Evolutionary conservation across 2,329 filamentous ascomycete genomes (phyloP), one percentile per base, ranked within the genome.

Genomic region (Ascochyta viciae-villosae): DNA sequence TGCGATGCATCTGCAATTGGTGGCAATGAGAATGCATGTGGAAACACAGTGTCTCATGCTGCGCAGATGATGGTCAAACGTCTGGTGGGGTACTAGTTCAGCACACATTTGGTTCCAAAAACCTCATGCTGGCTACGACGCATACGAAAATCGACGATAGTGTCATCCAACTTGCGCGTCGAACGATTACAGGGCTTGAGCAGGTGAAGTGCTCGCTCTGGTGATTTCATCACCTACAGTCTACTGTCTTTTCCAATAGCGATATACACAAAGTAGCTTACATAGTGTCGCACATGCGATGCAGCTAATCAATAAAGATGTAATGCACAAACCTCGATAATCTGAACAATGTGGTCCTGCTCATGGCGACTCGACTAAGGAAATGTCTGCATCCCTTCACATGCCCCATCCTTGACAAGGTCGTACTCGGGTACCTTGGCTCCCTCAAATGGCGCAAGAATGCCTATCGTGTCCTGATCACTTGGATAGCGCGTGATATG

Each of bases 1-100:
- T 75, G 73, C 47, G 74, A 73, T 19, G 74, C 71, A 16, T 73
- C 67, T 42, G 76, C 79, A 59, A 82, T 82, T 55, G 80, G 80
- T 57, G 80, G 80, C 15, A 72, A 72, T 27, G 67, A 72, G 57
- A 45, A 35, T 1, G 19, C 26, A 10, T 58, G 55, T 22, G 37
- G 35, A 38, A 52, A 48, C 33, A 43, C 43, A 16, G 48, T 52
- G 15, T 38, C 48, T 47, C 48, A 47, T 31, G 47, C 48, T 12
- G 44, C 48, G 38, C 54, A 52, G 38, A 52, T 57, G 54, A 43
- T 57, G 24, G 40, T 19, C 31, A 57, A 47, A 34, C 54, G 33
- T 22, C 23, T 55, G 35, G 46, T 23, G 1, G 53, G 53, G 1
- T 50, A 50, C 26, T 55, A 50, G 42, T 46, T 16, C 37, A 31